Conservation (phyloP, 495 filamentous ascomycete genomes). For the Penicillium mononematosum region DNA sequence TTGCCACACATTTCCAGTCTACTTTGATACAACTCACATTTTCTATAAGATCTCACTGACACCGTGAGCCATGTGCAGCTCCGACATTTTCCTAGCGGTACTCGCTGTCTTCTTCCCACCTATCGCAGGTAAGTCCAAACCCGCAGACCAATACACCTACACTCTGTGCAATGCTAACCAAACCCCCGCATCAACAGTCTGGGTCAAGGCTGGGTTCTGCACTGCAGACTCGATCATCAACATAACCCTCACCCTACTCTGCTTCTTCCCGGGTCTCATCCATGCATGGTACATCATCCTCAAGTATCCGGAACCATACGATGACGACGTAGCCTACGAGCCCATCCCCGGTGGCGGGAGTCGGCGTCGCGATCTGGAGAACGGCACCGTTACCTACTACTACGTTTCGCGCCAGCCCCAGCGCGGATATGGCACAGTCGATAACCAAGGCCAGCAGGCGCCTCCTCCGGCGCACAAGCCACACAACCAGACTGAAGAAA, state of each 20-base stretch:
- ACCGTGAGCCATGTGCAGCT: conserved; percentile 57
- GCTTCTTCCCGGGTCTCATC: conserved; percentile 86
- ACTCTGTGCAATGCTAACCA: conserved; percentile 9
- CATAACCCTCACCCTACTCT: conserved; percentile 84
- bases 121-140: conserved; percentile 69
- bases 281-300: conserved; percentile 99
- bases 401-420: conserved; percentile 58
- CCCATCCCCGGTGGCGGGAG: conserved; percentile 53
- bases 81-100: conserved; percentile 85
- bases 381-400: conserved; percentile 64
- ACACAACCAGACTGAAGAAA: conserved; percentile 27
- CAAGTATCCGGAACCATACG: conserved; percentile 72
- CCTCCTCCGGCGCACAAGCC: conserved; percentile 18
- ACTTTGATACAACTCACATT: conserved; percentile 2
- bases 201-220: conserved; percentile 95
- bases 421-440: conserved; percentile 41
- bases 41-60: conserved; percentile 1
- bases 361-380: conserved; percentile 42
- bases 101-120: conserved; percentile 93
- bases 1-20: neutral
- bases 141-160: conserved; percentile 2
- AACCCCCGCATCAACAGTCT: conserved; percentile 55
- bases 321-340: conserved; percentile 60
- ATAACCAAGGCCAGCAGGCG: conserved; percentile 26
- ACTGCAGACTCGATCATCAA: conserved; percentile 93